These are phyloP conservation scores for Cinnamomum micranthum DNA, from an alignment of 164 flowering plant genomes.

Conservation along the genomic window DNA sequence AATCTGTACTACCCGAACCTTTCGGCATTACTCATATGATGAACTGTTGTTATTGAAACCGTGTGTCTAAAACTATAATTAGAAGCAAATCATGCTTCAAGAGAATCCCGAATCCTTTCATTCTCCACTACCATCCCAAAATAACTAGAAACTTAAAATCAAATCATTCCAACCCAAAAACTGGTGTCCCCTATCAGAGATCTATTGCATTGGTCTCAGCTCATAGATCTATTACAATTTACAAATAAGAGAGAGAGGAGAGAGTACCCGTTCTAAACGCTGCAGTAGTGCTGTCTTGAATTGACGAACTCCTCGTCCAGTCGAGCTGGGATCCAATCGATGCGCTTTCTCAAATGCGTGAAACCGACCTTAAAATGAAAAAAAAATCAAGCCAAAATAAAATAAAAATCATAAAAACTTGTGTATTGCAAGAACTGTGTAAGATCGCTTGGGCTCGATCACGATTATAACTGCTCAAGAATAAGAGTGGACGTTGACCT, in stretches of 20 bases:
- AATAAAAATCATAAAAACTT: neutral
- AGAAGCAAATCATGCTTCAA: neutral
- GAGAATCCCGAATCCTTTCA: neutral
- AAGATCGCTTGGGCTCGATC: no score
- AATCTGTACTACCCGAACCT: no score
- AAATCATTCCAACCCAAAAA: neutral
- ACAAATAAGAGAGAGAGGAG: neutral
- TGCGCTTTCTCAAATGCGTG: conserved; percentile 97
- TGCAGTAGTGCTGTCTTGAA: conserved; percentile 83
- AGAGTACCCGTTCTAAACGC: conserved; percentile 71
- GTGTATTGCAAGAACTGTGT: neutral
- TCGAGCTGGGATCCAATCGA: conserved; percentile 78
- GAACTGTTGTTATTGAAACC: neutral
- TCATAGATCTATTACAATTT: neutral
- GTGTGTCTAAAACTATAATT: neutral
- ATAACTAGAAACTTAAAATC: neutral
- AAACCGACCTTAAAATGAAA: conserved; percentile 63
- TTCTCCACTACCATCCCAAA: neutral
- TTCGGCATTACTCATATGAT: no score
- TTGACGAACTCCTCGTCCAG: conserved; percentile 94
- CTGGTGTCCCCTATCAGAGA: neutral
- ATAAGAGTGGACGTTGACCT: no score
- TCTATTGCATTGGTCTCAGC: no score
- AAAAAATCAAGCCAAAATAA: neutral
- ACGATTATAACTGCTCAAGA: no score